Base-by-base conservation (phyloP, 176 grass and related monocot genomes). In the Bolboschoenus planiculmis region DNA sequence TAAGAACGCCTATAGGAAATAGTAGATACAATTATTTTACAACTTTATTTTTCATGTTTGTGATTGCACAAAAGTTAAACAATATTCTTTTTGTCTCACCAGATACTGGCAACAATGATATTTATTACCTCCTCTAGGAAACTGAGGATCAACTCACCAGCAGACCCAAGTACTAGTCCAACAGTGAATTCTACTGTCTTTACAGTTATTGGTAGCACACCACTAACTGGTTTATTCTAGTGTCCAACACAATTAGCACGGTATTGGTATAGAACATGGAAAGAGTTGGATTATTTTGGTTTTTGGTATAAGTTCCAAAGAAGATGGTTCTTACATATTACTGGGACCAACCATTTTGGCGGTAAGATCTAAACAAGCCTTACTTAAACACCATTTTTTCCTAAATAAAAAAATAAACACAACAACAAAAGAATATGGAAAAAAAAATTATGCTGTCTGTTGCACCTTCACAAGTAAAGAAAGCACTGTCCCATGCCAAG, bases 401-500 rank as follows among this genome's bases (percentile, higher is more conserved):
- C 68, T 29, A 48, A 48, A 74, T 20, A 36, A 2, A 0, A 62
- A 81, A 37, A 31, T 26, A 81, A 63, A 24, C 33, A 24, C 23
- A 39, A 63, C 54, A 81, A 42, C 54, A 81, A 81, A 61, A 63
- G 46, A 76, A 51, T 26, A 24, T 13, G 0, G 27, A 46, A 39
- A 33, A 39, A 33, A 20, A 43, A 3, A 26, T 74, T 33, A 1
- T 34, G 33, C 15, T 77, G 24, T 77, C 27, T 20, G 72, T 63
- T 81, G 23, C 35, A 91, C 89, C 89, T 91, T 99, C 86, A 67
- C 91, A 84, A 30, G 89, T 95, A 40, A 99, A 93, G 62, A 99
- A 99, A 54, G 91, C 96, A 35, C 87, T 93, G 77, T 95, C 89
- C 92, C 96, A 99, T 1, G 90, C 92, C 74, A 99, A 82, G 81